phyloP scores from a whole-genome alignment of 257 asterid species.

The Thymus quinquecostatus region DNA sequence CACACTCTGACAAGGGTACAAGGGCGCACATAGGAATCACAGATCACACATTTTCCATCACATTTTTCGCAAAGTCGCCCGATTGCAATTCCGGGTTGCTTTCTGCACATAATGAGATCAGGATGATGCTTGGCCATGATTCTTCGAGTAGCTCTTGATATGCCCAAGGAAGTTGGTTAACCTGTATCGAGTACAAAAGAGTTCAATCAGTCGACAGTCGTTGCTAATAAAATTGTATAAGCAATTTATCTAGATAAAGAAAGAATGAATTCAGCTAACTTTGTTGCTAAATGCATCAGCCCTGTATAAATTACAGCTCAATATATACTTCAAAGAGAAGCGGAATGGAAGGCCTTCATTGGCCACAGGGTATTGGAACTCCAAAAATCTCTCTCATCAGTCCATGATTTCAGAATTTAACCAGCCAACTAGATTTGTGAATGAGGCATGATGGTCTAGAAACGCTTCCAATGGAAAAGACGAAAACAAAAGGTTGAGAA shows the following conservation, averaged over 20 bases:
- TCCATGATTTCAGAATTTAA: background rate
- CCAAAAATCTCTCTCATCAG: background rate
- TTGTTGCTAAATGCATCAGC: constrained; percentile 7
- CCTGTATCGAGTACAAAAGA: constrained; percentile 24
- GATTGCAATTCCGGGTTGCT: constrained; percentile 90
- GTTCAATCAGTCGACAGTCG: background rate
- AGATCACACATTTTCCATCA: constrained; percentile 84
- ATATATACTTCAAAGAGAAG: constrained; percentile 5
- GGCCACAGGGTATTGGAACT: background rate
- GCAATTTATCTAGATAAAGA: background rate
- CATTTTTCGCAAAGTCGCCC: constrained; percentile 90
- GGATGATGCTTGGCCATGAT: constrained; percentile 93
- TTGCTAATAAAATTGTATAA: background rate
- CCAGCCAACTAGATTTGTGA: constrained; percentile 16
- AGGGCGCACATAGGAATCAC: constrained; percentile 90
- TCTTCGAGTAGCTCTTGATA: constrained; percentile 25
- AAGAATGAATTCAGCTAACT: constrained; percentile 1
- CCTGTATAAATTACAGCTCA: background rate
- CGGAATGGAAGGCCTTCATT: background rate
- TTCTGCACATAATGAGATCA: constrained; percentile 87
- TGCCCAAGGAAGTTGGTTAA: constrained; percentile 8
- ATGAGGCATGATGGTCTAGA: background rate
- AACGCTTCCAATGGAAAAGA: background rate
- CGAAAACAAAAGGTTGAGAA: constrained; percentile 5
- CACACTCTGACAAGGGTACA: constrained; percentile 88